Evolutionary conservation across 352 stramenopile genomes (phyloP), one percentile per base, ranked within the genome.

Genomic region (Phytopythium aichiense): DNA sequence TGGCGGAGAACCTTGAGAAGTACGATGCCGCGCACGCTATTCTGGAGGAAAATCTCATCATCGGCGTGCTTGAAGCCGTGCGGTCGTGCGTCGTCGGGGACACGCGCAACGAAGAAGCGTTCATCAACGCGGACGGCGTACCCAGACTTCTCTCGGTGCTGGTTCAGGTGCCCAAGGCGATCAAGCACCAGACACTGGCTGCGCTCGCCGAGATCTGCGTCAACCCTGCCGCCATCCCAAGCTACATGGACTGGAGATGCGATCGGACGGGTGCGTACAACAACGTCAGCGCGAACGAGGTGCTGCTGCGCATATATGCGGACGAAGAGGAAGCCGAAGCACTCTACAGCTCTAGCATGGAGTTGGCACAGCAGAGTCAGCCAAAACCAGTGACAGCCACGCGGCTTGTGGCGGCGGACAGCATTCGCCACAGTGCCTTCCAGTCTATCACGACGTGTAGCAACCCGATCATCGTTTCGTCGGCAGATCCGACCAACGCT

Each of bases 231-330:
- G 79, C 84, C 13, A 81, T 90, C 18, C 81, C 79, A 28, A 91
- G 78, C 15, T 94, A 81, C 61, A 55, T 77, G 23, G 66, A 64
- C 22, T 94, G 84, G 82, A 65, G 79, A 7, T 83, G 79, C 52
- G 74, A 82, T 22, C 60, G 70, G 5, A 73, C 64, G 6, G 77
- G 82, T 5, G 70, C 68, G 2, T 77, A 78, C 52, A 77, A 80
- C 58, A 84, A 91, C 49, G 66, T 64, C 3, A 80, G 71, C 2
- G 84, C 84, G 0, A 81, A 68, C 28, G 70, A 91, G 52, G 55
- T 91, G n/a, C 51, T 93, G 9, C 65, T 93, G 56, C 70, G 77
- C n/a, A 73, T 89, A 48, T 93, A 89, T 53, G 73, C 81, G 0
- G 55, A 80, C 7, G 84, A 91, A 68, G 84, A 91, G 61, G 67